Evolutionary conservation across 2,329 filamentous ascomycete species (phyloP), one percentile per base, ranked within the genome.

Genomic region (Pseudogymnoascus sp.): DNA sequence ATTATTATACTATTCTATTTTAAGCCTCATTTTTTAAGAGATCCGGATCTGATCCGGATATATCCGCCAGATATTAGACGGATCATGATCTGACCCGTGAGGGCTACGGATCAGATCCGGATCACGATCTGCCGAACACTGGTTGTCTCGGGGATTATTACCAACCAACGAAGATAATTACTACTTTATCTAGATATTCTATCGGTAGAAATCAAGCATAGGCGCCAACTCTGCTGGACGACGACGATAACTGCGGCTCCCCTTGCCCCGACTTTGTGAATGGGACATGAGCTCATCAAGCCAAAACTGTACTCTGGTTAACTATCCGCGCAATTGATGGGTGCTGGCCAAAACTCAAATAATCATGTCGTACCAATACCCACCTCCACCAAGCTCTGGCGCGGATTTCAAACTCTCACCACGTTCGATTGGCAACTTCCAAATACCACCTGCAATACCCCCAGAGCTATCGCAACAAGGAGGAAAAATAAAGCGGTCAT

Each of bases 401-500:
- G 19, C 33, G 33, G 33, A 61, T 61, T 61, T 13, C 31, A 56
- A 56, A 56, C 29, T 42, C 24, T 61, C 59, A 26, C 59, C 59
- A 38, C 59, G 38, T 61, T 38, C 37, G 37, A 42, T 38, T n/a
- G 24, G 59, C 33, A 38, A 26, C 19, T 61, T 38, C 38, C 59
- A 38, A 61, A 42, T 61, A 38, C 33, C 59, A 42, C 59, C 59
- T 37, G 1, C 16, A 31, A 61, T 61, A 61, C 35, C 59, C 13
- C 59, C 10, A 38, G 59, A 61, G 31, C 59, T 38, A 61, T 38
- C 35, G 6, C 59, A 61, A 40, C 59, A 42, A 16, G 59, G 16
- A 60, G 65, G 67, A 35, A 72, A 72, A 65, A 65, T 73, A 64
- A 81, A 81, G 71, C 79, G 79, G 69, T 78, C 80, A 59, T 74